Conservation (phyloP, 2,329 filamentous ascomycete species). For the Neonectria neomacrospora region DNA sequence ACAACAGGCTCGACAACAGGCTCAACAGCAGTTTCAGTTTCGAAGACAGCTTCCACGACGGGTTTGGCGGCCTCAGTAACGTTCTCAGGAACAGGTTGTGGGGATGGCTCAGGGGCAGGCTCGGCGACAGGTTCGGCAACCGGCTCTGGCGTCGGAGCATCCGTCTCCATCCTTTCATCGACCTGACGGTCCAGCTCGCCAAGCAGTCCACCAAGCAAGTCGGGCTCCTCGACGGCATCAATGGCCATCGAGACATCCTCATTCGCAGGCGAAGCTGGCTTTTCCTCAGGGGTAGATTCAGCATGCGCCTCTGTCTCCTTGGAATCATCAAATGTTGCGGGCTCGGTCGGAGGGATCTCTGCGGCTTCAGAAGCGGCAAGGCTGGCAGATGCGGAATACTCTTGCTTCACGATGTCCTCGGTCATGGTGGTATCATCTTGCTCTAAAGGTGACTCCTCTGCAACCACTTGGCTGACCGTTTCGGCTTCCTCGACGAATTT, state of each 20-base stretch:
- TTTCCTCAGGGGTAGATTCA: conserved; percentile 22
- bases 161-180: conserved; percentile 18
- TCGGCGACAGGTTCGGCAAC: conserved; percentile 28
- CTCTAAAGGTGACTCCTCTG: conserved; percentile 39
- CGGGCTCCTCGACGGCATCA: conserved; percentile 51
- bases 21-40: conserved; percentile 1
- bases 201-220: conserved; percentile 59
- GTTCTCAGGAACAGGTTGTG: conserved; percentile 7
- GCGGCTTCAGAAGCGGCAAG: conserved; percentile 46
- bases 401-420: conserved; percentile 52
- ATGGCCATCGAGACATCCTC: conserved; percentile 29
- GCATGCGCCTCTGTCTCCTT: conserved; percentile 1
- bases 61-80: conserved; percentile 25
- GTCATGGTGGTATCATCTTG: conserved; percentile 50
- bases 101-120: conserved; percentile 1
- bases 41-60: conserved; percentile 21
- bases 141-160: conserved; percentile 16
- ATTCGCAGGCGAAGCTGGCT: conserved; percentile 36
- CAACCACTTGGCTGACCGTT: conserved; percentile 32
- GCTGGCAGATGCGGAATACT: conserved; percentile 51
- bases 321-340: conserved; percentile 31
- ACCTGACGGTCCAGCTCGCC: conserved; percentile 57
- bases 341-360: conserved; percentile 44
- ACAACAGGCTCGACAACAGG: not conserved
- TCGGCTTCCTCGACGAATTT: conserved; percentile 44